Evolutionary conservation across 768 basidiomycete species (phyloP), one percentile per base, ranked within the genome.

Genomic region (Lactarius vividus): DNA sequence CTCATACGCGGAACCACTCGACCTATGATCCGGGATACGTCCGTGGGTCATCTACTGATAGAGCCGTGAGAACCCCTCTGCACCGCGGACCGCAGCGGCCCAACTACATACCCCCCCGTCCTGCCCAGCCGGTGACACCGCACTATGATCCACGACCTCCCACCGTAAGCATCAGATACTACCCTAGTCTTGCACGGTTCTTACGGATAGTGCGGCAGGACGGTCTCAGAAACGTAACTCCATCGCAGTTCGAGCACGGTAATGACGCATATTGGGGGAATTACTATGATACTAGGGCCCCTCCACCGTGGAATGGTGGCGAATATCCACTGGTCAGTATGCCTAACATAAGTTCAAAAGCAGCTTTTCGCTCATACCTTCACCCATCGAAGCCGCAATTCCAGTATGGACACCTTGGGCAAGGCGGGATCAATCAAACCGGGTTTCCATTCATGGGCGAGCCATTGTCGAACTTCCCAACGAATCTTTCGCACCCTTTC

Each of bases 311-410:
- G 20, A 11, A 23, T 15, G 29, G 42, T 26, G 2, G 10, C 2
- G 26, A 15, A 49, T 59, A 59, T 23, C 5, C 23, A 18, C 37
- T 29, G 39, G 63, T 64, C 29, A 59, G 58, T 59, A 39, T 20
- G 3, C 37, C n/a, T 35, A 10, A 39, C 42, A 16, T 31, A 5
- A 33, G 31, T 49, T 23, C 15, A 29, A n/a, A n/a, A 7, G 49
- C 7, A 9, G 3, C 10, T 28, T 13, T 20, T 13, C 16, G 9
- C 64, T 65, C 8, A 60, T 59, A 26, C 18, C 18, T 7, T 28
- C 18, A 33, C 31, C 6, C 4, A 16, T 18, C n/a, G 15, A 42
- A 64, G 63, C 59, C 52, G 9, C 26, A 5, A 16, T 15, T 53
- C 16, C 56, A 29, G 18, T 16, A 64, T 8, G 31, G 2, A 6